Evolutionary conservation across 164 flowering plant species (phyloP).

Genomic region (Kalanchoe fedtschenkoi): DNA sequence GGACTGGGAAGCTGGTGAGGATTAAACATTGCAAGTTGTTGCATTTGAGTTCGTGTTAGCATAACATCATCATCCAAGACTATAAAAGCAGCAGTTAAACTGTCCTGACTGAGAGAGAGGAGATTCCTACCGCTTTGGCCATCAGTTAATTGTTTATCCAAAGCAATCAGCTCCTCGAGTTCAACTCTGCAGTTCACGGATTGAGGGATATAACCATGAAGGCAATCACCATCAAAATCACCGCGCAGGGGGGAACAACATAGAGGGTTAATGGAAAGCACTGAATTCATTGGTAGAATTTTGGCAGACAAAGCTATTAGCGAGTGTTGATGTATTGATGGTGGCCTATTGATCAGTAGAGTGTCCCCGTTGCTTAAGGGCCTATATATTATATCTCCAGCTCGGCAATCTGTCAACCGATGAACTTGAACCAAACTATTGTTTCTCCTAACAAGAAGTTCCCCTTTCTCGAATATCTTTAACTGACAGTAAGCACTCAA

Average conservation of each 20-base stretch:
- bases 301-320: slow-evolving; percentile 59
- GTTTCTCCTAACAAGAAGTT: slow-evolving; percentile 34
- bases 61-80: slow-evolving; percentile 34
- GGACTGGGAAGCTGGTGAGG: slow-evolving; percentile 24
- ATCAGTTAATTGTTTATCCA: slow-evolving; percentile 52
- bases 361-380: slow-evolving; percentile 70
- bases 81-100: slow-evolving; percentile 65
- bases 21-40: slow-evolving; percentile 73
- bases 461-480: slow-evolving; percentile 40
- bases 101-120: slow-evolving; percentile 70
- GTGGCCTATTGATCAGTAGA: slow-evolving; percentile 79
- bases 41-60: slow-evolving; percentile 40
- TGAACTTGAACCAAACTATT: slow-evolving; percentile 23
- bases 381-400: slow-evolving; percentile 51
- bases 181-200: slow-evolving; percentile 61
- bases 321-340: slow-evolving; percentile 87
- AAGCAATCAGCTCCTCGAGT: slow-evolving; percentile 64
- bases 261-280: slow-evolving; percentile 69
- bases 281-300: slow-evolving; percentile 51
- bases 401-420: slow-evolving; percentile 19
- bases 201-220: slow-evolving; percentile 87
- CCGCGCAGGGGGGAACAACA: slow-evolving; percentile 78
- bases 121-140: slow-evolving; percentile 72
- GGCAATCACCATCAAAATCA: slow-evolving; percentile 96
- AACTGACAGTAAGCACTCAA: slow-evolving; percentile 23